A percentile compares a stretch with the other conserved stretches of the same genome.
phyloP scores from a whole-genome alignment of 805 yeast species.

The Saturnispora bothae region DNA sequence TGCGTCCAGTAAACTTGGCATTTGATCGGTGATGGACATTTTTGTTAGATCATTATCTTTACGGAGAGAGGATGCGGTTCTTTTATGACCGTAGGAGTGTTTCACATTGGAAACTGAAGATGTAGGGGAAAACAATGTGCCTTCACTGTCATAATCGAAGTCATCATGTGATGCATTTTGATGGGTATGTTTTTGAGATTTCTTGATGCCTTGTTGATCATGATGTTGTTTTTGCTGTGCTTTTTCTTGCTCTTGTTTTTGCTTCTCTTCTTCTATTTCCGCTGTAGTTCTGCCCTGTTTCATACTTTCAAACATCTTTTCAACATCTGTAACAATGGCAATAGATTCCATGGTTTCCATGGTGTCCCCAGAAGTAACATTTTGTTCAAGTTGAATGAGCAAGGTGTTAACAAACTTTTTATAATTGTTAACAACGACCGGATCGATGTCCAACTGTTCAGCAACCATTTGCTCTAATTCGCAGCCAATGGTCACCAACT shows the following conservation, averaged over 20 bases:
- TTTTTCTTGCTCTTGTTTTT: constrained; percentile 1
- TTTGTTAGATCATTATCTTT: constrained; percentile 10
- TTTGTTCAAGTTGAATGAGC: constrained; percentile 45
- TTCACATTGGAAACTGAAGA: neutral
- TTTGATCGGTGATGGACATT: constrained; percentile 50
- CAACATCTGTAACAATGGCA: constrained; percentile 58
- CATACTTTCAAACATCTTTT: constrained; percentile 58
- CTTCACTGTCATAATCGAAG: constrained; percentile 7
- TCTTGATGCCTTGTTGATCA: too few species aligned
- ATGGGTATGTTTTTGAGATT: neutral
- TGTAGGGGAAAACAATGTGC: constrained; percentile 5
- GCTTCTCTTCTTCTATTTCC: neutral
- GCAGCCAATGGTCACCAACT: constrained; percentile 51
- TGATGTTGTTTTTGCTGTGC: constrained; percentile 2
- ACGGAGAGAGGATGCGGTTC: constrained; percentile 4
- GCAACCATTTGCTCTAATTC: constrained; percentile 35
- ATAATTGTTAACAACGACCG: constrained; percentile 32
- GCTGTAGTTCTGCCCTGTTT: constrained; percentile 14
- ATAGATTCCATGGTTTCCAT: constrained; percentile 56
- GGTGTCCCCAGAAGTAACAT: constrained; percentile 43
- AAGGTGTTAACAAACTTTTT: constrained; percentile 49
- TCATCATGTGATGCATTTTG: constrained; percentile 1
- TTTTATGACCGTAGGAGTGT: constrained; percentile 1
- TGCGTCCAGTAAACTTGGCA: constrained; percentile 58
- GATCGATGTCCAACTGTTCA: constrained; percentile 2